Conservation (phyloP, 768 basidiomycete species). For the Asterophora parasitica region DNA sequence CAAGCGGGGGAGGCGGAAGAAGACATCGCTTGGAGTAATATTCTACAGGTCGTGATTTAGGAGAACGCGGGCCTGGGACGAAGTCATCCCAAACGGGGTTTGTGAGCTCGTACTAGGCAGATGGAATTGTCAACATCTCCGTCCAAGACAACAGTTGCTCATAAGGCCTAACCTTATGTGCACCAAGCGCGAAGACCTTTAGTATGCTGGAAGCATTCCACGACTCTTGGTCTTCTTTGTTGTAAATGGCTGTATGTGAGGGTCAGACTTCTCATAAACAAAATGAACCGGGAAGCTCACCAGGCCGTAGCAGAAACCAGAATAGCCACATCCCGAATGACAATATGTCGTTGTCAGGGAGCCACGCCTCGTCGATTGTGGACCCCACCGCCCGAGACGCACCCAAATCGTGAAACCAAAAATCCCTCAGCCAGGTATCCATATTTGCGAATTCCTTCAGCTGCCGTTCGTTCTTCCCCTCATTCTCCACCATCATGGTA, state of each 20-base stretch:
- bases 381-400: slow-evolving; percentile 44
- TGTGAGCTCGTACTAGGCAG: slow-evolving; percentile 55
- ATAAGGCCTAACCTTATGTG: slow-evolving; percentile 42
- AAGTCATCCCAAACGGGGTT: slow-evolving; percentile 54
- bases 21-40: slow-evolving; percentile 44
- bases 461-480: slow-evolving; percentile 65
- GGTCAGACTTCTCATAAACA: not conserved
- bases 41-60: slow-evolving; percentile 21
- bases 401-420: slow-evolving; percentile 59
- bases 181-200: slow-evolving; percentile 62
- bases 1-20: slow-evolving; percentile 56
- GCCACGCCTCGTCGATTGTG: slow-evolving; percentile 51
- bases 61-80: slow-evolving; percentile 31
- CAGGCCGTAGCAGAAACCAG: slow-evolving; percentile 64
- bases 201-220: slow-evolving; percentile 46
- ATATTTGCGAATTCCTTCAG: slow-evolving; percentile 65
- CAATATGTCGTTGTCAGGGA: slow-evolving; percentile 43
- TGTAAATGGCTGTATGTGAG: slow-evolving; percentile 40
- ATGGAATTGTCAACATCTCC: slow-evolving; percentile 6
- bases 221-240: slow-evolving; percentile 31
- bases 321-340: slow-evolving; percentile 77
- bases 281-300: slow-evolving; percentile 36
- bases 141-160: not conserved
- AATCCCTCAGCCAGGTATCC: slow-evolving; percentile 59
- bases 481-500: slow-evolving; percentile 79